These are phyloP conservation scores for Fusarium keratoplasticum DNA, from an alignment of 2,329 filamentous ascomycete species.

Conservation along the genomic window DNA sequence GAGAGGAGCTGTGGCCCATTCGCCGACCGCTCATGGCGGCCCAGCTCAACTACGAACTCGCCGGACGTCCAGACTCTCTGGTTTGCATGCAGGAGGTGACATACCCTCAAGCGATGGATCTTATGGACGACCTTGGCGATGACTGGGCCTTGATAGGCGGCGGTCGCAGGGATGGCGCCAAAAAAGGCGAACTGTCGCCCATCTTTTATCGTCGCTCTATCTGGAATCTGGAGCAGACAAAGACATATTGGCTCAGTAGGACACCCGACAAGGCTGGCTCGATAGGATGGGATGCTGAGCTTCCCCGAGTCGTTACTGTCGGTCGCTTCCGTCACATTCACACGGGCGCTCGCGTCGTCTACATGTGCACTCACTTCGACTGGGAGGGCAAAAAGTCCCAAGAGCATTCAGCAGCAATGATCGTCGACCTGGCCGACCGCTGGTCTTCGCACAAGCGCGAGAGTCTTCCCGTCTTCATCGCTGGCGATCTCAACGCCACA, in stretches of 20 bases:
- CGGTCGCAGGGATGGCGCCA: constrained; percentile 68
- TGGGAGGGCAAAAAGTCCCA: constrained; percentile 57
- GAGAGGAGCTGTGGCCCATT: constrained; percentile 67
- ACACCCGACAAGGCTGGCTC: constrained; percentile 67
- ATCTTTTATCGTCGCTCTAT: constrained; percentile 70
- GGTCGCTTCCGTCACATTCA: constrained; percentile 56
- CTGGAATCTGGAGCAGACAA: constrained; percentile 63
- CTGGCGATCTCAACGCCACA: constrained; percentile 48
- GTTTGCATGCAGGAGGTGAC: constrained; percentile 77
- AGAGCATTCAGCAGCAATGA: constrained; percentile 53
- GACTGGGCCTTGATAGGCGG: constrained; percentile 67
- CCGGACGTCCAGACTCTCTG: constrained; percentile 60
- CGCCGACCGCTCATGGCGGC: constrained; percentile 64
- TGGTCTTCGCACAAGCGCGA: constrained; percentile 36
- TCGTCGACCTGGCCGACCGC: constrained; percentile 48
- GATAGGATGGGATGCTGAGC: constrained; percentile 66
- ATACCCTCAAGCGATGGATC: constrained; percentile 67
- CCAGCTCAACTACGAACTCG: constrained; percentile 63
- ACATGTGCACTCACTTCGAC: constrained; percentile 66
- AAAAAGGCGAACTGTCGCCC: constrained; percentile 74
- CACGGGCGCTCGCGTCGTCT: constrained; percentile 55
- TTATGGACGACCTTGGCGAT: constrained; percentile 56
- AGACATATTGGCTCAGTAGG: constrained; percentile 71
- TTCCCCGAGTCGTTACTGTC: constrained; percentile 60
- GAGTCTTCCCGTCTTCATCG: constrained; percentile 46